Evolutionary conservation across 2,329 filamentous ascomycete species (phyloP).

Genomic region (Exophiala sideris): DNA sequence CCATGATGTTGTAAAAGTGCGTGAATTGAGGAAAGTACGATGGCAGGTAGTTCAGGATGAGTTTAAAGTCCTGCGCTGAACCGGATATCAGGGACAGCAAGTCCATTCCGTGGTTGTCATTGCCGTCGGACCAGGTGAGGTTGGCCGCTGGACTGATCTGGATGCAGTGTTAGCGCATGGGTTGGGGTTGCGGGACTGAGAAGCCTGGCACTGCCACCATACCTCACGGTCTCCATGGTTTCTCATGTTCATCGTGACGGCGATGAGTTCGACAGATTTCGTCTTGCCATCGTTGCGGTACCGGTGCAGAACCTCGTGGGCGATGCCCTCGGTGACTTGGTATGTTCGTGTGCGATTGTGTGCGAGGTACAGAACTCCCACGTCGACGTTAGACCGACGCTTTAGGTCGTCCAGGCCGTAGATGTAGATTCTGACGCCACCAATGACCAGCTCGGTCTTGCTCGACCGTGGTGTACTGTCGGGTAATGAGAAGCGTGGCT

Average conservation of each 20-base stretch:
- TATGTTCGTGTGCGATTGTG: not conserved
- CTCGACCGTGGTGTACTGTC: not conserved
- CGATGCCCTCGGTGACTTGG: not conserved
- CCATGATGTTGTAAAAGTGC: constrained; percentile 4
- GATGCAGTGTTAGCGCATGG: too few relatives aligned
- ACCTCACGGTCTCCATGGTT: not conserved
- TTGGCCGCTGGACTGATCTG: constrained; percentile 2
- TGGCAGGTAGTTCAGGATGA: constrained; percentile 4
- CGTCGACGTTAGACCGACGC: not conserved
- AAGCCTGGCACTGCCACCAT: not conserved
- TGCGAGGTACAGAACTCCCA: not conserved
- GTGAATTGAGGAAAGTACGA: constrained; percentile 4
- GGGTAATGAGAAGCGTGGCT: not conserved
- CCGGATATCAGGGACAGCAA: constrained; percentile 2
- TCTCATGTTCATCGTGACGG: not conserved
- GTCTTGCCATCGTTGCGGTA: not conserved
- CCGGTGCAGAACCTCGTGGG: not conserved
- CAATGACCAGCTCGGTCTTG: not conserved
- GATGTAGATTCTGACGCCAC: not conserved
- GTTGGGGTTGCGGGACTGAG: too few relatives aligned
- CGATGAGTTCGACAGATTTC: not conserved
- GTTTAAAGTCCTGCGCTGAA: constrained; percentile 2
- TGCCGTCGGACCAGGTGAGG: constrained; percentile 1
- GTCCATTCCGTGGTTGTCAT: constrained; percentile 4
- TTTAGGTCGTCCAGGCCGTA: not conserved